phyloP scores from a whole-genome alignment of 345 rosid genomes.

The Leavenworthia alabamica region DNA sequence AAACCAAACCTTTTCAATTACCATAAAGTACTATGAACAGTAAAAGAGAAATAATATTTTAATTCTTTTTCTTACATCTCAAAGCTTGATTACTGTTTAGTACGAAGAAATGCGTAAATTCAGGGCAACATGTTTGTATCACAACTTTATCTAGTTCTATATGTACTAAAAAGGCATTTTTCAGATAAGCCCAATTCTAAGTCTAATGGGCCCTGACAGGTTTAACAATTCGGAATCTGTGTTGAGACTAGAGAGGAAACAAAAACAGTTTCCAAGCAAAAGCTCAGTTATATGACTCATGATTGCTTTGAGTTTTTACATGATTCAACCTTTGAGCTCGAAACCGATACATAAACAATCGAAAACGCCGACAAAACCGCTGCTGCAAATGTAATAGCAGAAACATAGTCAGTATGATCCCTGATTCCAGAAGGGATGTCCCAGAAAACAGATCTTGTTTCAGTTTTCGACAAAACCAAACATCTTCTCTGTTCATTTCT shows the following conservation, averaged over 20 bases:
- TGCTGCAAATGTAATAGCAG: conserved; percentile 43
- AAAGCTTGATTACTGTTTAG: neutral
- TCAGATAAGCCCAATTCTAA: no score
- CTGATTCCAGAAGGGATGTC: conserved; percentile 54
- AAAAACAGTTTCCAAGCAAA: no score
- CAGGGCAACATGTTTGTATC: neutral
- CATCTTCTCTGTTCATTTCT: conserved; percentile 31
- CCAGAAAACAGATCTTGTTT: conserved; percentile 39
- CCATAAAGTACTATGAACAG: neutral
- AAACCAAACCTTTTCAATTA: conserved; percentile 26
- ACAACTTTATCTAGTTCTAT: neutral
- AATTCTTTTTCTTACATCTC: neutral
- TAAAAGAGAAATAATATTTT: neutral
- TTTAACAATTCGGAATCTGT: no score
- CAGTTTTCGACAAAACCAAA: conserved; percentile 31
- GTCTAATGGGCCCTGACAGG: no score
- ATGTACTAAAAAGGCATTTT: neutral
- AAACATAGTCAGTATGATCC: conserved; percentile 44
- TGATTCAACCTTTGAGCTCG: conserved; percentile 24
- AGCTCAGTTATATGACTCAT: no score
- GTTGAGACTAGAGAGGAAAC: no score
- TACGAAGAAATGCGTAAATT: neutral
- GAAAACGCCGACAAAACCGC: conserved; percentile 44
- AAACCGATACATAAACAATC: conserved; percentile 39
- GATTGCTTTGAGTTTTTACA: no score